Conservation (phyloP, 139 green algal species). For the Desmodesmus armatus region DNA sequence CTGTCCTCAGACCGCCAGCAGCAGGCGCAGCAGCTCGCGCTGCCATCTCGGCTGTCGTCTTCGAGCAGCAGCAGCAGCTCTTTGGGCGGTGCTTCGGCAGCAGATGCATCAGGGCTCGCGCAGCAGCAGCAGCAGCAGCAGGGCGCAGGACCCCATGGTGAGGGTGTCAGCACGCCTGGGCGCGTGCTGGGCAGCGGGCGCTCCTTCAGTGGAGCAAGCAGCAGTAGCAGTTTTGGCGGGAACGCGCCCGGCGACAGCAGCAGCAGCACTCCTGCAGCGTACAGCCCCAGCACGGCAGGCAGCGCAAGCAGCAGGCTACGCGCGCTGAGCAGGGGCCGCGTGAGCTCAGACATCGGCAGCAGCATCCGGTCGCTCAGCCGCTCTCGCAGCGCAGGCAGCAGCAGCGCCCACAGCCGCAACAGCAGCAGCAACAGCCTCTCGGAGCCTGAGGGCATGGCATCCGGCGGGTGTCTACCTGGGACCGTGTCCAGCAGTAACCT, state of each 20-base stretch:
- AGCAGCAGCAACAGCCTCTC: neutral
- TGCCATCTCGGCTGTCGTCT: no score
- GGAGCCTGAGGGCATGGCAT: neutral
- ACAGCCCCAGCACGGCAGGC: neutral
- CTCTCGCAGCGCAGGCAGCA: neutral
- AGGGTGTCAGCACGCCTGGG: neutral
- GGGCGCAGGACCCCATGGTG: neutral
- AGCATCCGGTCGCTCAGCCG: neutral
- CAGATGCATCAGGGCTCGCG: neutral
- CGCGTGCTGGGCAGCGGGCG: no score
- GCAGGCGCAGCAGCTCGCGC: no score
- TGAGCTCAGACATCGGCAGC: neutral
- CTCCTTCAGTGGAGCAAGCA: neutral
- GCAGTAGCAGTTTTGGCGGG: neutral
- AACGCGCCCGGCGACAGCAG: neutral
- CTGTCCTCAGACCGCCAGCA: no score
- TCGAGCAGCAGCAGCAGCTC: neutral
- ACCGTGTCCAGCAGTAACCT: neutral
- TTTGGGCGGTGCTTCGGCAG: neutral
- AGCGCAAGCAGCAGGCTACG: neutral
- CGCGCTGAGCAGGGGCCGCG: conserved; percentile 7
- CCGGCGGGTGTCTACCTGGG: neutral
- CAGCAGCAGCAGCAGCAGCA: conserved; percentile 11
- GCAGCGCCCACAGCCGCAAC: neutral
- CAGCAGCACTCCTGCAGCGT: neutral